phyloP scores from a whole-genome alignment of 768 basidiomycete genomes.

The Agaricus blazei region DNA sequence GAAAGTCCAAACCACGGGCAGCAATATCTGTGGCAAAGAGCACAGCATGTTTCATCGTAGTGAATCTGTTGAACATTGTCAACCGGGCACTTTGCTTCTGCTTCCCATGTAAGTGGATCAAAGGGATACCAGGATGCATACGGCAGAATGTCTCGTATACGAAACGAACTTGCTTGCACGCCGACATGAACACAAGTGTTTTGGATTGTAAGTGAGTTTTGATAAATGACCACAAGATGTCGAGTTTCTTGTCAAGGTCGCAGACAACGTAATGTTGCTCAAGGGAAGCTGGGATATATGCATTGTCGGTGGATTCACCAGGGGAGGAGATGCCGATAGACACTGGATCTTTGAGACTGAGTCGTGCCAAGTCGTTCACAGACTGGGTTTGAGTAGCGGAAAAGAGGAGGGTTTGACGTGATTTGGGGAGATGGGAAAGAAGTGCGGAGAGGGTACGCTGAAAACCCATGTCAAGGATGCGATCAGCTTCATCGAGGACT shows the following conservation, averaged over 20 bases:
- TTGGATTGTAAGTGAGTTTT: slow-evolving; percentile 91
- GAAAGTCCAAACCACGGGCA: slow-evolving; percentile 94
- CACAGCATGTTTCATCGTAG: slow-evolving; percentile 73
- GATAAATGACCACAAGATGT: slow-evolving; percentile 91
- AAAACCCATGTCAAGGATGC: slow-evolving; percentile 97
- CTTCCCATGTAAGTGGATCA: slow-evolving; percentile 95
- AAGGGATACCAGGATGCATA: slow-evolving; percentile 89
- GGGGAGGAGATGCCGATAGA: slow-evolving; percentile 58
- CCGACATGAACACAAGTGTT: slow-evolving; percentile 89
- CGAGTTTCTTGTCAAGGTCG: slow-evolving; percentile 82
- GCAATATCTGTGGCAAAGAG: slow-evolving; percentile 96
- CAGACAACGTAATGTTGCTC: slow-evolving; percentile 89
- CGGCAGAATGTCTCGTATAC: slow-evolving; percentile 93
- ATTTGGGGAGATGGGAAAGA: slow-evolving; percentile 84
- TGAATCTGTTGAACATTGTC: slow-evolving; percentile 80
- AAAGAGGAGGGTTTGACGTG: slow-evolving; percentile 93
- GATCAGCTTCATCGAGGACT: slow-evolving; percentile 97
- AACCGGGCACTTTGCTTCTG: slow-evolving; percentile 92
- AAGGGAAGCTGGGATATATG: slow-evolving; percentile 68
- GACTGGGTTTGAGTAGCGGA: slow-evolving; percentile 95
- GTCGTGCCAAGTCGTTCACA: slow-evolving; percentile 80
- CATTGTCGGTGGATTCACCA: slow-evolving; percentile 31
- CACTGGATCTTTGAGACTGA: slow-evolving; percentile 81
- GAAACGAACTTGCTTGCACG: slow-evolving; percentile 96
- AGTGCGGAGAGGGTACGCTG: slow-evolving; percentile 84